Evolutionary conservation across 768 basidiomycete genomes (phyloP).

Genomic region (Mycena filopes): DNA sequence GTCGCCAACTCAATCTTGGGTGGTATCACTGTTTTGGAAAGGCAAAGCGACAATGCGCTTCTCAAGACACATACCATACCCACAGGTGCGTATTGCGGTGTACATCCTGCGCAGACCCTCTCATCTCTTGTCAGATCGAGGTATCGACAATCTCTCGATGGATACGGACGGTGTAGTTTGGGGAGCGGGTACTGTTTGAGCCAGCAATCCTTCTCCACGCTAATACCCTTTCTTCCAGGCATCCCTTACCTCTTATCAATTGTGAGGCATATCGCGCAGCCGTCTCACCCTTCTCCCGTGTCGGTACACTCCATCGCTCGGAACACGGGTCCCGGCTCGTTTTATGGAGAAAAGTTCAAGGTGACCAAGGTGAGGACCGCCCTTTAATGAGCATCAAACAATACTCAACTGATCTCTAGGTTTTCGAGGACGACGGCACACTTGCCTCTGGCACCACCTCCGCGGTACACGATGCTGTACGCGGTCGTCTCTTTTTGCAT

Average conservation of each 20-base stretch:
- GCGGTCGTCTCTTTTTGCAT: constrained; percentile 64
- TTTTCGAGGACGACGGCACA: constrained; percentile 75
- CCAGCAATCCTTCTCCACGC: not conserved
- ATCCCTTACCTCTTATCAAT: constrained; percentile 53
- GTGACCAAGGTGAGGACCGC: constrained; percentile 64
- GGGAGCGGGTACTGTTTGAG: constrained; percentile 60
- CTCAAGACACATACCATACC: constrained; percentile 62
- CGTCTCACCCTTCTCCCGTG: constrained; percentile 54
- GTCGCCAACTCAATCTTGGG: constrained; percentile 60
- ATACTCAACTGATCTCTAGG: constrained; percentile 47
- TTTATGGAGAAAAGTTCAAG: constrained; percentile 69
- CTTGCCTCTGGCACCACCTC: constrained; percentile 67
- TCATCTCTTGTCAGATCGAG: constrained; percentile 49
- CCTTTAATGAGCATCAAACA: not conserved
- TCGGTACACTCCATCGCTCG: constrained; percentile 62
- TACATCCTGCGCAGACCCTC: constrained; percentile 14
- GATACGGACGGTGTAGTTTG: constrained; percentile 71
- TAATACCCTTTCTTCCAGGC: constrained; percentile 40
- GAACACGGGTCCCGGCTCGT: constrained; percentile 61
- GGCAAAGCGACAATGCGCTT: constrained; percentile 68
- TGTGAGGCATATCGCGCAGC: constrained; percentile 54
- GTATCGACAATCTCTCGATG: constrained; percentile 70
- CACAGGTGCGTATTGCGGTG: constrained; percentile 52
- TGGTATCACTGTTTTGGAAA: constrained; percentile 63
- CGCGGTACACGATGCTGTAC: constrained; percentile 63